These are phyloP conservation scores for Canna indica DNA, from an alignment of 176 grass and related monocot species.

Conservation along the genomic window DNA sequence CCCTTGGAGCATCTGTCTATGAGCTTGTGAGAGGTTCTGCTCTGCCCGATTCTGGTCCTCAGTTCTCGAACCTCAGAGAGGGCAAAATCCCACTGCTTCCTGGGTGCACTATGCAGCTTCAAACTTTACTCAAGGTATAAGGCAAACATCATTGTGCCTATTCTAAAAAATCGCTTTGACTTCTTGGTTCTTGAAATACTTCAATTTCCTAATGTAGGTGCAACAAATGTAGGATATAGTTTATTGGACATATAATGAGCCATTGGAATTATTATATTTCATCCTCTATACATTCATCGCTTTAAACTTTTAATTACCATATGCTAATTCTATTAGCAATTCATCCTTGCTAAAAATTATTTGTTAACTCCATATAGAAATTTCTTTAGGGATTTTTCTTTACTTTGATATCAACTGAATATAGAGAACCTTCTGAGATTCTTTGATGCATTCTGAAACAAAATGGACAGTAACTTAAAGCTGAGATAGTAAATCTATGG, in stretches of 20 bases:
- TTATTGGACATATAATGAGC: background rate
- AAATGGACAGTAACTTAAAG: no score
- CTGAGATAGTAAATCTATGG: background rate
- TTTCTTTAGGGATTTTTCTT: background rate
- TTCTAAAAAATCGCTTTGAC: background rate
- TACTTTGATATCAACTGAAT: background rate
- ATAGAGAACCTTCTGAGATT: background rate
- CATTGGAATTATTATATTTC: background rate
- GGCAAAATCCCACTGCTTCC: slow-evolving; percentile 86
- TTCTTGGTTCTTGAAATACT: background rate
- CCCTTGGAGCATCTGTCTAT: slow-evolving; percentile 64
- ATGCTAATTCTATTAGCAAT: background rate
- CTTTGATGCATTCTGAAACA: no score
- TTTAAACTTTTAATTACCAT: background rate
- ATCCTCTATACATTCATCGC: background rate
- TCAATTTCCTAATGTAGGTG: background rate
- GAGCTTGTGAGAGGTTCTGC: slow-evolving; percentile 71
- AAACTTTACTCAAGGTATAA: slow-evolving; percentile 77
- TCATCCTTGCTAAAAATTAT: background rate
- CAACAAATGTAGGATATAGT: background rate
- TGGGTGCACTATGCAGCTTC: slow-evolving; percentile 70
- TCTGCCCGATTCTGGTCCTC: slow-evolving; percentile 58
- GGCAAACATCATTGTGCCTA: background rate
- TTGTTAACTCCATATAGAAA: no score
- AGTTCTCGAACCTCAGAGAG: slow-evolving; percentile 67